A percentile compares a stretch with the other conserved stretches of the same genome.
phyloP scores from a whole-genome alignment of 2,329 filamentous ascomycete species.

The Stachybotrys chlorohalonatus region DNA sequence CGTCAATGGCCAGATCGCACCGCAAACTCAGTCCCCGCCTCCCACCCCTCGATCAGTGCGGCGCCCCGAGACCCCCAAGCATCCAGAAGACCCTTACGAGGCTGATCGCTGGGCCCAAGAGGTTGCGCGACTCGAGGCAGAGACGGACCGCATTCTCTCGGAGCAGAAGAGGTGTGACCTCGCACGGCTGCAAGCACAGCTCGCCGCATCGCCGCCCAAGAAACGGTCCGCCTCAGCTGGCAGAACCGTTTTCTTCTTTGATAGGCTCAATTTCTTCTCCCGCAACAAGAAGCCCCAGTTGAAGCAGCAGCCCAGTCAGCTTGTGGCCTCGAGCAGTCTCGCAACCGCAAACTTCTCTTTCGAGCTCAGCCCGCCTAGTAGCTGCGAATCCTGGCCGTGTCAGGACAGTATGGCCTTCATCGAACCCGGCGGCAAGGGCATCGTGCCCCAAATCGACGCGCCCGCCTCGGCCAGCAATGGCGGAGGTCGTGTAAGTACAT shows the following conservation, averaged over 20 bases:
- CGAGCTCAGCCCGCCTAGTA: constrained; percentile 22
- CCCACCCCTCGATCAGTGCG: background rate
- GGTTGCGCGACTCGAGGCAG: constrained; percentile 34
- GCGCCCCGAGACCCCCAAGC: background rate
- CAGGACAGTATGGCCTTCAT: constrained; percentile 28
- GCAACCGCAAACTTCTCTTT: constrained; percentile 25
- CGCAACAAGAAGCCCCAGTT: constrained; percentile 30
- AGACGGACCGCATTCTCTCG: constrained; percentile 37
- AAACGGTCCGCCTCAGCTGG: constrained; percentile 20
- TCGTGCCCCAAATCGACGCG: constrained; percentile 55
- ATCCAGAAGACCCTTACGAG: constrained; percentile 8
- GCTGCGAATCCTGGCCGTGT: constrained; percentile 19
- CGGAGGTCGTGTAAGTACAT: constrained; percentile 57
- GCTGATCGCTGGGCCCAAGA: constrained; percentile 25
- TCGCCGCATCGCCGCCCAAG: constrained; percentile 23
- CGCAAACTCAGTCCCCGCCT: background rate
- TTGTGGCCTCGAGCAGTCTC: constrained; percentile 22
- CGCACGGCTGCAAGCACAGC: constrained; percentile 32
- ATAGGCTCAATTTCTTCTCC: constrained; percentile 37
- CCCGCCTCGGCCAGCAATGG: constrained; percentile 75
- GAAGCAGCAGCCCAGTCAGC: constrained; percentile 11
- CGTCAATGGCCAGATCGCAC: background rate
- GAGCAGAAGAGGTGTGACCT: constrained; percentile 42
- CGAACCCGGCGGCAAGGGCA: constrained; percentile 34
- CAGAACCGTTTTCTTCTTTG: constrained; percentile 27